Conservation (phyloP, 192 early-diverging fungal genomes). For the Radiomyces spectabilis region DNA sequence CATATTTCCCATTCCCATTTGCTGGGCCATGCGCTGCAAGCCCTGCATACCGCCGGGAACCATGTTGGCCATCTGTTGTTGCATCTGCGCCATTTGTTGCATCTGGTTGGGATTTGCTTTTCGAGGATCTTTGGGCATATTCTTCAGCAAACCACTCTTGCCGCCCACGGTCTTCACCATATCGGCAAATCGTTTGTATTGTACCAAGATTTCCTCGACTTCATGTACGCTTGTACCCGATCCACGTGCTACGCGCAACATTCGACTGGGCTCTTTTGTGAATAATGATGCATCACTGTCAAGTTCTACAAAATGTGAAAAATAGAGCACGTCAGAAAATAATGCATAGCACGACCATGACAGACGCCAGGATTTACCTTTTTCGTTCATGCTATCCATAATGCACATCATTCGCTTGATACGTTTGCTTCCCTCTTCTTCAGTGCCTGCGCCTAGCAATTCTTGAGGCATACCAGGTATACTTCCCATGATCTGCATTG, state of each 20-base stretch:
- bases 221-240: conserved; percentile 76
- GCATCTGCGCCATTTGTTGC: conserved; percentile 54
- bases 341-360: no score
- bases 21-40: conserved; percentile 71
- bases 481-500: conserved; percentile 52
- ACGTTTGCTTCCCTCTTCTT: conserved; percentile 53
- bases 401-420: conserved; percentile 75
- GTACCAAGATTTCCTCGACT: conserved; percentile 76
- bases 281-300: conserved; percentile 86
- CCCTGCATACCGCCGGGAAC: conserved; percentile 56
- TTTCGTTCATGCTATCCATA: conserved; percentile 94
- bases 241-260: conserved; percentile 78
- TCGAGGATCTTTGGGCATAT: conserved; percentile 45
- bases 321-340: no score
- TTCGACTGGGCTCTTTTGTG: conserved; percentile 55
- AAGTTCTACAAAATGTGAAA: conserved; percentile 46
- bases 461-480: conserved; percentile 67
- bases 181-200: conserved; percentile 71
- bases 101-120: conserved; percentile 52
- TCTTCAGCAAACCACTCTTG: conserved; percentile 72
- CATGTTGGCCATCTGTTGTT: conserved; percentile 61
- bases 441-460: conserved; percentile 49
- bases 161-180: conserved; percentile 94
- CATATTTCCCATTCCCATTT: conserved; percentile 40
- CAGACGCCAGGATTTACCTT: no score